phyloP scores from a whole-genome alignment of 2,329 filamentous ascomycete genomes.

The Meredithiella fracta region DNA sequence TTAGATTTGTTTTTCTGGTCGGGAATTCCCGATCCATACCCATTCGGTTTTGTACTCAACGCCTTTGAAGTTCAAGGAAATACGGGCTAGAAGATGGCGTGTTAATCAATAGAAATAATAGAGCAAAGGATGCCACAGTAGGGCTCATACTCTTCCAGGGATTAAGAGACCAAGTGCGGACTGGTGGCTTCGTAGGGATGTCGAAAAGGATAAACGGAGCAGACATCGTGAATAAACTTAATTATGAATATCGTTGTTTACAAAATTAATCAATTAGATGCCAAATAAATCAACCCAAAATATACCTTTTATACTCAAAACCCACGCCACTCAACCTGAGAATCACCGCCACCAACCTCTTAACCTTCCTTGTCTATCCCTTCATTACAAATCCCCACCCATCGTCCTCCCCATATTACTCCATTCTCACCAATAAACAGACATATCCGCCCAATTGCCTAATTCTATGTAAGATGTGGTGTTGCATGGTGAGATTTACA shows the following conservation, averaged over 20 bases:
- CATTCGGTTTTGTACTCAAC: conserved; percentile 53
- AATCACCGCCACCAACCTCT: not conserved
- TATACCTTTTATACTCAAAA: not conserved
- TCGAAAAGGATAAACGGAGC: conserved; percentile 41
- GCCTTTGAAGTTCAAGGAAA: conserved; percentile 51
- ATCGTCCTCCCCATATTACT: too few species aligned
- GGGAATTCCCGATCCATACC: conserved; percentile 20
- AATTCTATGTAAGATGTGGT: too few species aligned
- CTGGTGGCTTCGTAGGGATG: conserved; percentile 35
- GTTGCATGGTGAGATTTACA: too few species aligned
- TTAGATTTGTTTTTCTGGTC: too few species aligned
- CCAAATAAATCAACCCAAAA: not conserved
- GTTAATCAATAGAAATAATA: conserved; percentile 12
- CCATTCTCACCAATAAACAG: too few species aligned
- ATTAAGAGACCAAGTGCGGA: conserved; percentile 46
- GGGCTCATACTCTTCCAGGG: conserved; percentile 46
- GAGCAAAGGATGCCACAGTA: conserved; percentile 6
- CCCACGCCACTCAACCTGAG: not conserved
- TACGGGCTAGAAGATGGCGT: conserved; percentile 31
- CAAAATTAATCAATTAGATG: not conserved
- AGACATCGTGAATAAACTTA: conserved; percentile 5
- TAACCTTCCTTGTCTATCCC: too few species aligned
- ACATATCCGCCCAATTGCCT: too few species aligned
- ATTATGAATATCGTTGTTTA: not conserved
- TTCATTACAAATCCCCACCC: too few species aligned